Percentiles rank a stretch among this genome's conserved stretches.
Evolutionary conservation across 2,329 filamentous ascomycete genomes (phyloP).

Genomic region (Colletotrichum lindemuthianum): DNA sequence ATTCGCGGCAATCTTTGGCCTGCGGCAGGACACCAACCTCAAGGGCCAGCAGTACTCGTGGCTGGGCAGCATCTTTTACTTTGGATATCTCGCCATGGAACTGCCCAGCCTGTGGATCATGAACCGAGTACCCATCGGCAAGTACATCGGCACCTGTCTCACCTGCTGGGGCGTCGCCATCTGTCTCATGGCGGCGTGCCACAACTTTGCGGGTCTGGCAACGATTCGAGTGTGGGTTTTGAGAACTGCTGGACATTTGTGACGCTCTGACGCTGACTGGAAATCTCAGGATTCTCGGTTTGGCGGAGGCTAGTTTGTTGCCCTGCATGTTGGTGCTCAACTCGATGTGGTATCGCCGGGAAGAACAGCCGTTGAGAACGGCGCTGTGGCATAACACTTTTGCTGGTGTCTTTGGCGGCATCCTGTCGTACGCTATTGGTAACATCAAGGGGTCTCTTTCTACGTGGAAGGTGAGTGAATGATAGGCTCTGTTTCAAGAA

Average conservation of each 20-base stretch:
- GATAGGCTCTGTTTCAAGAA: not conserved
- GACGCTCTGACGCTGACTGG: no score
- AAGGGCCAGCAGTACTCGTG: conserved; percentile 66
- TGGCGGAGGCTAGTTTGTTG: conserved; percentile 45
- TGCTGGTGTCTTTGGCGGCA: conserved; percentile 56
- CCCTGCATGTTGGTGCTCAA: conserved; percentile 60
- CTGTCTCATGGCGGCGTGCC: conserved; percentile 49
- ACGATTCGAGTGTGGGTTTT: conserved; percentile 33
- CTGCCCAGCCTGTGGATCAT: conserved; percentile 67
- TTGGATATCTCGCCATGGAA: conserved; percentile 70
- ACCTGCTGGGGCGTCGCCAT: conserved; percentile 52
- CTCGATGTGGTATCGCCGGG: conserved; percentile 57
- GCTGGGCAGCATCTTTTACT: conserved; percentile 65
- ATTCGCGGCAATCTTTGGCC: conserved; percentile 65
- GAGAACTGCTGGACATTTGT: no score
- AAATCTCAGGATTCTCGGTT: conserved; percentile 31
- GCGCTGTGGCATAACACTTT: conserved; percentile 69
- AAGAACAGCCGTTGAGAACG: conserved; percentile 71
- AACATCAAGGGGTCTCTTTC: conserved; percentile 40
- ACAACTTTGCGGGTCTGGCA: conserved; percentile 39
- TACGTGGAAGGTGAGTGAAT: conserved; percentile 47
- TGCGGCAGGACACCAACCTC: conserved; percentile 60
- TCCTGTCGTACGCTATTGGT: conserved; percentile 56
- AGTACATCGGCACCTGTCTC: conserved; percentile 39
- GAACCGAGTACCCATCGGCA: conserved; percentile 49